Evolutionary conservation across 2,329 filamentous ascomycete species (phyloP), one percentile per base, ranked within the genome.

Genomic region (Fusarium clavum): DNA sequence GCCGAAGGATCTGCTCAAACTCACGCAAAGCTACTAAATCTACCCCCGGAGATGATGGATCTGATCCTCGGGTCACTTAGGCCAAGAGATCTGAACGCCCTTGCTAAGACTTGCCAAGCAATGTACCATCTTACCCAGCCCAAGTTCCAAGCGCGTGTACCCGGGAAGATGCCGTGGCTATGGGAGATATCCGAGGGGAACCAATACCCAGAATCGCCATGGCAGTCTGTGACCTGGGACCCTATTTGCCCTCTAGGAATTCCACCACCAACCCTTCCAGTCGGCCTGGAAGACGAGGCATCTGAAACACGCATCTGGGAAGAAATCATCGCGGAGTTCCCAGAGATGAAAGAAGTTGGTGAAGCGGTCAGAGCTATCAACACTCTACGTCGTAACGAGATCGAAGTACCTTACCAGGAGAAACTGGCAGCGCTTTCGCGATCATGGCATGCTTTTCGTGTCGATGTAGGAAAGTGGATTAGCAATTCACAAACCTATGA

Each of bases 71-170:
- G 18, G 1, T 22, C 13, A 4, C 13, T 64, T 4, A 11, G 5
- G 2, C 12, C 22, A 0, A 1, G 5, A 0, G 43, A 63, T 1
- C 6, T 63, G 1, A 11, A 57, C 0, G n/a, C 16, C 6, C 0
- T 16, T 11, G 34, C 58, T 2, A 20, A 14, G 9, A 24, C 48
- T 1, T 64, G 61, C 3, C 22, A 13, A 0, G 9, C 2, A 2
- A 18, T 64, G 1, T 48, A 44, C 5, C 25, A 12, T 1, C 20
- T 48, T 6, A 25, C 24, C 1, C 59, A 64, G 24, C 6, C 8
- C 1, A 5, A 3, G 6, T 64, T 57, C 6, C 24, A 10, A 3
- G 9, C 6, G 0, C 4, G 0, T 0, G 3, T 64, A 2, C 2
- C 8, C 0, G 16, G 10, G 1, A 8, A 12, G 2, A 57, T 64